These are phyloP conservation scores for Cutaneotrichosporon cutaneum DNA, from an alignment of 1,284 basidiomycete genomes.

Conservation along the genomic window DNA sequence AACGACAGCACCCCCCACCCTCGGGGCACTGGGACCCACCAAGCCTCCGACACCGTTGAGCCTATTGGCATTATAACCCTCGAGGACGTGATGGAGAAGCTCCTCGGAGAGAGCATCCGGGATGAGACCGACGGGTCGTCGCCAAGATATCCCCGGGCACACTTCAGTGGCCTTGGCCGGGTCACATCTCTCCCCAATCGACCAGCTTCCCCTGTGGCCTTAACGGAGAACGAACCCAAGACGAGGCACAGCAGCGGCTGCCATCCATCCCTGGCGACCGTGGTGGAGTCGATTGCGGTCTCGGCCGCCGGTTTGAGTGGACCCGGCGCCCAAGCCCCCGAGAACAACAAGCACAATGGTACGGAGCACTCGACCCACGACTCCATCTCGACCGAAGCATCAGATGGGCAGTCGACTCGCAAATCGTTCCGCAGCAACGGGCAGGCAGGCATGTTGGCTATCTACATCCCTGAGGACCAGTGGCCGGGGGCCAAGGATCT, in stretches of 20 bases:
- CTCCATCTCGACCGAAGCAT: background rate
- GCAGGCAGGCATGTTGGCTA: background rate
- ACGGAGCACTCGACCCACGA: background rate
- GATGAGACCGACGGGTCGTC: conserved; percentile 60
- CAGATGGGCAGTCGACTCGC: background rate
- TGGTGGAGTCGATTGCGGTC: background rate
- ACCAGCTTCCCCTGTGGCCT: background rate
- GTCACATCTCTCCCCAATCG: background rate
- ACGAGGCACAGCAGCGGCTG: background rate
- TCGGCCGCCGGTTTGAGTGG: background rate
- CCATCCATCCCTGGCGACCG: background rate
- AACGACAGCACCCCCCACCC: background rate
- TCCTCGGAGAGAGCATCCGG: conserved; percentile 86
- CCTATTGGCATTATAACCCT: conserved; percentile 90
- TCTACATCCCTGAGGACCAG: background rate
- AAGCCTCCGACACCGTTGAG: conserved; percentile 60
- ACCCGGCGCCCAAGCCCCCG: background rate
- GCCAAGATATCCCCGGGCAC: background rate
- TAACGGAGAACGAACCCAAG: background rate
- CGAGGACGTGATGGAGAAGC: conserved; percentile 87
- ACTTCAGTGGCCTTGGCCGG: background rate
- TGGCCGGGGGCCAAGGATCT: background rate
- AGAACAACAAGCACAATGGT: background rate
- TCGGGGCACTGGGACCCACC: background rate
- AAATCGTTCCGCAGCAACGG: background rate